phyloP scores from a whole-genome alignment of 1,139 yeast genomes.

The Yamadazyma dendronema region DNA sequence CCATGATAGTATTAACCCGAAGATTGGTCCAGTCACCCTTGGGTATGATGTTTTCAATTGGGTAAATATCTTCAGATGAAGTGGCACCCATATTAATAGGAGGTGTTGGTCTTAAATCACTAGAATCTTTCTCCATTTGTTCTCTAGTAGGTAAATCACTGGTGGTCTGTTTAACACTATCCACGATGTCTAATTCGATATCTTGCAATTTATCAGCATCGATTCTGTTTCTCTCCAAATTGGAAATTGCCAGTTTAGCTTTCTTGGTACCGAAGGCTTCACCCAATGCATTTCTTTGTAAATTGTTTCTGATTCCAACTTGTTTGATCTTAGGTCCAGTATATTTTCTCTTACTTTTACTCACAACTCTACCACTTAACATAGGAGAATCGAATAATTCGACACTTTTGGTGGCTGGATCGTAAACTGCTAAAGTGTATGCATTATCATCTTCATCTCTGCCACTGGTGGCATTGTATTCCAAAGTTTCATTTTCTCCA shows the following conservation, averaged over 20 bases:
- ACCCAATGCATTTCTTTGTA: constrained; percentile 81
- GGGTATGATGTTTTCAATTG: constrained; percentile 69
- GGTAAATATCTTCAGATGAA: constrained; percentile 77
- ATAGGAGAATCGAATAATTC: constrained; percentile 64
- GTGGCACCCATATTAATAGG: constrained; percentile 72
- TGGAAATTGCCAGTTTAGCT: constrained; percentile 87
- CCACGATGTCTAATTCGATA: constrained; percentile 78
- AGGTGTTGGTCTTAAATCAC: constrained; percentile 81
- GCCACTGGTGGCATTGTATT: constrained; percentile 62
- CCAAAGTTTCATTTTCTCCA: constrained; percentile 74
- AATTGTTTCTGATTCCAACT: constrained; percentile 49
- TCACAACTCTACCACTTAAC: constrained; percentile 52
- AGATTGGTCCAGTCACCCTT: constrained; percentile 61
- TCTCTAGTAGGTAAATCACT: constrained; percentile 68
- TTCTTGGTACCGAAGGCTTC: constrained; percentile 96
- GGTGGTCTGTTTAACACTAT: constrained; percentile 71
- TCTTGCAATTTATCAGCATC: constrained; percentile 79
- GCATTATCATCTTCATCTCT: constrained; percentile 28
- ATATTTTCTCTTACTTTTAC: constrained; percentile 49
- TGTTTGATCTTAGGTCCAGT: constrained; percentile 64
- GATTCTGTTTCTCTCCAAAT: constrained; percentile 76
- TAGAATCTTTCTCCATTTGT: constrained; percentile 52
- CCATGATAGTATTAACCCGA: constrained; percentile 54
- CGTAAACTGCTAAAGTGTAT: constrained; percentile 69
- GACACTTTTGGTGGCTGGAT: constrained; percentile 55